Evolutionary conservation across 1,284 basidiomycete genomes (phyloP).

Genomic region (Boletellus deceptivus): DNA sequence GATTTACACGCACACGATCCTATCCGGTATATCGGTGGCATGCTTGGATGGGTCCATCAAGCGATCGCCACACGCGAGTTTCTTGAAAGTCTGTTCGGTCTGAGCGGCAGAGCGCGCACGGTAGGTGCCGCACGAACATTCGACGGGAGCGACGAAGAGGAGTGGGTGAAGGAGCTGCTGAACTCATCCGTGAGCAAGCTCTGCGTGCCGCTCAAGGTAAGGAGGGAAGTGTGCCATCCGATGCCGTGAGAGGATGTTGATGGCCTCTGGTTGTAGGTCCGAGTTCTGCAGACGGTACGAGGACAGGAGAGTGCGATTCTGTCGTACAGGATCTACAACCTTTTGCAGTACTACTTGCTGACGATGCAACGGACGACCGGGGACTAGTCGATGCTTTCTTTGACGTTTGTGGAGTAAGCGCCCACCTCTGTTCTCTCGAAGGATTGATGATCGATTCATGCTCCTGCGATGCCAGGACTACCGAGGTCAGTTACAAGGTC

Average conservation of each 20-base stretch:
- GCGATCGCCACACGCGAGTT: slow-evolving; percentile 91
- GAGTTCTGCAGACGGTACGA: slow-evolving; percentile 89
- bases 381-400: slow-evolving; percentile 72
- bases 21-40: slow-evolving; percentile 93
- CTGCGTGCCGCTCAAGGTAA: slow-evolving; percentile 82
- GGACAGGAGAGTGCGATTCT: slow-evolving; percentile 92
- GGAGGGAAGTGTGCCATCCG: background rate
- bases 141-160: slow-evolving; percentile 66
- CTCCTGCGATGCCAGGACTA: slow-evolving; percentile 58
- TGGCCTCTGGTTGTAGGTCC: slow-evolving; percentile 47
- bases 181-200: slow-evolving; percentile 83
- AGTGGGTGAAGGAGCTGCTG: slow-evolving; percentile 79
- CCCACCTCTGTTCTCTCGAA: background rate
- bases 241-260: background rate
- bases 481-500: slow-evolving; percentile 73
- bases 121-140: slow-evolving; percentile 72
- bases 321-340: slow-evolving; percentile 87
- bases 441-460: background rate
- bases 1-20: slow-evolving; percentile 98
- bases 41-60: slow-evolving; percentile 99
- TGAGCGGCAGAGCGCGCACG: slow-evolving; percentile 56
- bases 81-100: slow-evolving; percentile 78
- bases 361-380: slow-evolving; percentile 95
- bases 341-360: slow-evolving; percentile 91
- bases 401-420: slow-evolving; percentile 78